Percentiles rank a stretch among this genome's conserved stretches.
Evolutionary conservation across 2,329 filamentous ascomycete genomes (phyloP).

Genomic region (Leptographium lundbergii): DNA sequence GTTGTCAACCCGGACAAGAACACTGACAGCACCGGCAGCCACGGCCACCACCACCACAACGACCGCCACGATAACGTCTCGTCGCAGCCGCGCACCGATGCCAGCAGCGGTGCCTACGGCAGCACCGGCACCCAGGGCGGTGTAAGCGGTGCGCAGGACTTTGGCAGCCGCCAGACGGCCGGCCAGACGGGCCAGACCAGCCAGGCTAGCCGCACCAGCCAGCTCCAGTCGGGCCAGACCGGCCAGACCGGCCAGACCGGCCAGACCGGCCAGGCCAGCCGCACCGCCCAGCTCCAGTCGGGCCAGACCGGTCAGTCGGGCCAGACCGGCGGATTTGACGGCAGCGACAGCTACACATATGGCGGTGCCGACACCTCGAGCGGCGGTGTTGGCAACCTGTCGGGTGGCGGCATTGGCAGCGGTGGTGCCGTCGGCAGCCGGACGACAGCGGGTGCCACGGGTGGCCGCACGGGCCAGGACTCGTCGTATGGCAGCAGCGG

Average conservation of each 20-base stretch:
- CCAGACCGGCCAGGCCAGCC: too few relatives aligned
- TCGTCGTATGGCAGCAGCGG: not conserved
- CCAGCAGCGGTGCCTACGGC: not conserved
- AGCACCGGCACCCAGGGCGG: not conserved
- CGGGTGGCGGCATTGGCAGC: too few relatives aligned
- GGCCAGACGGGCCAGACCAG: too few relatives aligned
- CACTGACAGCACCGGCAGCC: not conserved
- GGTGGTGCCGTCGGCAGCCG: too few relatives aligned
- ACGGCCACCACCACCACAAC: not conserved
- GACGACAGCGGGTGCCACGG: too few relatives aligned
- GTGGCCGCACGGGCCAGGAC: not conserved
- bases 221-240: too few relatives aligned
- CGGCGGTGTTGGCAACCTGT: not conserved
- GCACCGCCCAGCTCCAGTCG: too few relatives aligned
- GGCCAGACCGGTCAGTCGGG: too few relatives aligned
- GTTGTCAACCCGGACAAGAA: slow-evolving; percentile 26
- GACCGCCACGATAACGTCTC: not conserved
- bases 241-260: too few relatives aligned
- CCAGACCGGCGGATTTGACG: not conserved
- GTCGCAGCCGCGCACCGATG: not conserved
- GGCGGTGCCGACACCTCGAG: not conserved
- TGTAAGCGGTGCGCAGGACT: not conserved
- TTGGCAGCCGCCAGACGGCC: too few relatives aligned
- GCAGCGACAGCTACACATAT: slow-evolving; percentile 1
- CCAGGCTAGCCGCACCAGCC: too few relatives aligned